Conservation (phyloP, 768 basidiomycete genomes). For the Russula sp. region DNA sequence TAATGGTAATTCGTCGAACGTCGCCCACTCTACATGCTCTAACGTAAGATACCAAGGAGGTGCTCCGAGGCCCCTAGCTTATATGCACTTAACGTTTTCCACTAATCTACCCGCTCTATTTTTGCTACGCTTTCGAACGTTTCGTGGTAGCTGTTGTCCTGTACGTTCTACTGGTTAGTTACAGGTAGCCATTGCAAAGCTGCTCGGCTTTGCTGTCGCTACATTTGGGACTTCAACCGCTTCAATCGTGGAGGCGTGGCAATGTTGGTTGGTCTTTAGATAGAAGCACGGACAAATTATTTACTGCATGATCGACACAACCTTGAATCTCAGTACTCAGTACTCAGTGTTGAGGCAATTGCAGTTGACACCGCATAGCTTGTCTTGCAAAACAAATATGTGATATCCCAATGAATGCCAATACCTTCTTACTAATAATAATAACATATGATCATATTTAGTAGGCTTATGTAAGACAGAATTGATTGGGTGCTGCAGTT, state of each 20-base stretch:
- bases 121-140: background rate
- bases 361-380: no score
- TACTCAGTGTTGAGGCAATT: no score
- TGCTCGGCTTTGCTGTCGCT: background rate
- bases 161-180: slow-evolving; percentile 1
- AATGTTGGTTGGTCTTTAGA: background rate
- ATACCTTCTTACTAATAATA: no score
- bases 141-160: background rate
- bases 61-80: background rate
- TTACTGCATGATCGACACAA: no score
- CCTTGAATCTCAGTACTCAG: no score
- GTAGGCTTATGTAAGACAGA: no score
- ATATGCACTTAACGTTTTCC: background rate
- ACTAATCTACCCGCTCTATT: background rate
- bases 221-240: background rate
- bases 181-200: background rate
- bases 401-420: no score
- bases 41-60: slow-evolving; percentile 7
- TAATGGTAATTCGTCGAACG: background rate
- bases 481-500: no score
- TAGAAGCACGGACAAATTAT: no score
- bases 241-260: no score
- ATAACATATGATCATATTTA: no score
- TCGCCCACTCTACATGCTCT: background rate
- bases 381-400: no score